Evolutionary conservation across 495 filamentous ascomycete genomes (phyloP).

Genomic region (Annulohypoxylon bovei): DNA sequence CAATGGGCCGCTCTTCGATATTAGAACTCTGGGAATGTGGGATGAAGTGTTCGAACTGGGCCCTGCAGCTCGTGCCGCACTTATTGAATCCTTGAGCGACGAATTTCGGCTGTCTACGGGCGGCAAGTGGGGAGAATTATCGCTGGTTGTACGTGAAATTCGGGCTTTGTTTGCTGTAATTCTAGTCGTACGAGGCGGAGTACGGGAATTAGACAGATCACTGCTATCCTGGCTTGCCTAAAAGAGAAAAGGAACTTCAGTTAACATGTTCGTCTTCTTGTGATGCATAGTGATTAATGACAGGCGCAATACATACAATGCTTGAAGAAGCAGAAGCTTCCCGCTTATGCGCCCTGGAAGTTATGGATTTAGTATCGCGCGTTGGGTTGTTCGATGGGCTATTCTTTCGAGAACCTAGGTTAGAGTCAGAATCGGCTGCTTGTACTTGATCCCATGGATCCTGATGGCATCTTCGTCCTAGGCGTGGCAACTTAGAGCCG

Average conservation of each 20-base stretch:
- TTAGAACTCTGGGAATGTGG: conserved; percentile 17
- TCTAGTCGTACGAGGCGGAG: conserved; percentile 15
- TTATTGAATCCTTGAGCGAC: conserved; percentile 14
- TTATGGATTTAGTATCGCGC: conserved; percentile 15
- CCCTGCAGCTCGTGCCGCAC: conserved; percentile 14
- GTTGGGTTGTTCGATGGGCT: conserved; percentile 15
- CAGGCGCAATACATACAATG: conserved; percentile 30
- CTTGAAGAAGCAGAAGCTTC: conserved; percentile 17
- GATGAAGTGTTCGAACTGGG: conserved; percentile 11
- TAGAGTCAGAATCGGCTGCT: conserved; percentile 28
- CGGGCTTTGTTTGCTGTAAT: not conserved
- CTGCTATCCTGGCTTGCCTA: conserved; percentile 41
- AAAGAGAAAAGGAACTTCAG: not conserved
- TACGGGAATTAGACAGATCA: conserved; percentile 13
- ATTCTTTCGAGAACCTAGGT: conserved; percentile 25
- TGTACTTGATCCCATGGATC: not conserved
- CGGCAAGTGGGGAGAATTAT: not conserved
- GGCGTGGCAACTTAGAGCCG: conserved; percentile 30
- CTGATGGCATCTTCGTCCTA: conserved; percentile 16
- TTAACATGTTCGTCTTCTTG: conserved; percentile 3
- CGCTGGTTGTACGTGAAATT: conserved; percentile 7
- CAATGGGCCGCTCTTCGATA: conserved; percentile 1
- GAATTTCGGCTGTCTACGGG: not conserved
- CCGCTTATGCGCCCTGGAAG: conserved; percentile 9
- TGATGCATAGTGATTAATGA: not conserved